A percentile compares a stretch with the other conserved stretches of the same genome.
Evolutionary conservation across 495 filamentous ascomycete genomes (phyloP).

Genomic region (Penicillium chermesinum): DNA sequence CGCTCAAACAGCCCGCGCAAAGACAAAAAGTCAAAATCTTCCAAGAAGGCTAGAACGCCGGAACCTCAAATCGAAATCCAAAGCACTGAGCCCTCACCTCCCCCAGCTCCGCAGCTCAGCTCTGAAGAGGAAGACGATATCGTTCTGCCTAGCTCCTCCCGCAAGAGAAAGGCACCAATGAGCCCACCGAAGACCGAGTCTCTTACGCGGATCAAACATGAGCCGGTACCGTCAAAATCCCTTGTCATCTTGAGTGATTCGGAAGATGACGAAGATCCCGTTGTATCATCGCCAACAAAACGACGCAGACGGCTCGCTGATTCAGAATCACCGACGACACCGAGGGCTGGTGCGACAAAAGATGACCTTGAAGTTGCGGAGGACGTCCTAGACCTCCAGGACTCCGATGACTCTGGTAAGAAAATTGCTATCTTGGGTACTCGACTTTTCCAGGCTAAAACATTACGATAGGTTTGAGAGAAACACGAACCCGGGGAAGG

Average conservation of each 20-base stretch:
- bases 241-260: conserved; percentile 19
- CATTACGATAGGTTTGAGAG: conserved; percentile 26
- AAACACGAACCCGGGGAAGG: conserved; percentile 39
- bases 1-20: conserved; percentile 7
- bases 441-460: no score
- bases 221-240: conserved; percentile 19
- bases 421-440: conserved; percentile 11
- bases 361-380: conserved; percentile 39
- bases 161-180: neutral
- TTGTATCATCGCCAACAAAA: conserved; percentile 26
- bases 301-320: conserved; percentile 11
- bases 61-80: neutral
- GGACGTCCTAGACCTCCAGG: conserved; percentile 42
- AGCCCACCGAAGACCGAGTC: conserved; percentile 17
- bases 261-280: conserved; percentile 25
- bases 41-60: neutral
- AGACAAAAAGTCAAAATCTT: neutral
- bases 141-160: conserved; percentile 11
- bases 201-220: conserved; percentile 29
- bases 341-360: conserved; percentile 19
- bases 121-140: conserved; percentile 13
- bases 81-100: neutral
- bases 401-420: conserved; percentile 23
- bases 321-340: conserved; percentile 21
- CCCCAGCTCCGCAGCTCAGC: neutral